Evolutionary conservation across 2,329 filamentous ascomycete genomes (phyloP).

Genomic region (Claviceps paspali): DNA sequence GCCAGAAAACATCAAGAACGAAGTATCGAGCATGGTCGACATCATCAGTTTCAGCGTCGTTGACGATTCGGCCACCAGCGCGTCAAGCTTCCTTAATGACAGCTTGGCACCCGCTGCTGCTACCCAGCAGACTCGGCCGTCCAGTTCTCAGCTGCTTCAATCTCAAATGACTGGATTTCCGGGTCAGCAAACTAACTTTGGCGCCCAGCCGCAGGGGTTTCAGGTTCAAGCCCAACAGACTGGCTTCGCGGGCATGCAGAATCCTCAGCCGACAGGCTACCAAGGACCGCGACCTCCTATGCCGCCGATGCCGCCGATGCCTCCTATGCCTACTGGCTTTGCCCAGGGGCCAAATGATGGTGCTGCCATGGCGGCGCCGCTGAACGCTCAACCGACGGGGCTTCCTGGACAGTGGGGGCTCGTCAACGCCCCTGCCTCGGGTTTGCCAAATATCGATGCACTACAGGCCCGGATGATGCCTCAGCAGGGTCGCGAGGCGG

Average conservation of each 20-base stretch:
- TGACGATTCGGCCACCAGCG: constrained; percentile 56
- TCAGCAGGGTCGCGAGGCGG: constrained; percentile 76
- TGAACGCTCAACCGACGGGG: constrained; percentile 92
- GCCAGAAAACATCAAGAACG: constrained; percentile 81
- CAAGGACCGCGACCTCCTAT: constrained; percentile 76
- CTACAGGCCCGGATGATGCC: constrained; percentile 95
- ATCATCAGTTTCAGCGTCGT: constrained; percentile 91
- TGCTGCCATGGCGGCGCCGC: constrained; percentile 49
- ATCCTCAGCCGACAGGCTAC: constrained; percentile 66
- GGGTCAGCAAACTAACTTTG: constrained; percentile 40
- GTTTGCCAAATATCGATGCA: constrained; percentile 85
- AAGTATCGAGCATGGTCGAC: constrained; percentile 98
- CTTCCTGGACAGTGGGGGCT: constrained; percentile 94
- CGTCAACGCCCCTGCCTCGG: constrained; percentile 80
- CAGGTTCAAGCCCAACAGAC: constrained; percentile 56
- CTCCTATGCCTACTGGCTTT: constrained; percentile 53
- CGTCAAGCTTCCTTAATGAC: constrained; percentile 49
- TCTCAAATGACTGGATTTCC: constrained; percentile 56
- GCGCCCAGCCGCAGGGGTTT: constrained; percentile 41
- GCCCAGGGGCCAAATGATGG: constrained; percentile 32
- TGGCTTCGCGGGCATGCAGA: constrained; percentile 50
- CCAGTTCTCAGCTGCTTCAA: constrained; percentile 50
- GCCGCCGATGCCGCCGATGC: constrained; percentile 73
- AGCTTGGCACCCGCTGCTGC: constrained; percentile 36
- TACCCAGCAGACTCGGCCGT: constrained; percentile 53